Percentiles rank a stretch among this genome's conserved stretches.
These are phyloP conservation scores for Tubosaeta sp. DNA, from an alignment of 768 basidiomycete species.

Conservation along the genomic window DNA sequence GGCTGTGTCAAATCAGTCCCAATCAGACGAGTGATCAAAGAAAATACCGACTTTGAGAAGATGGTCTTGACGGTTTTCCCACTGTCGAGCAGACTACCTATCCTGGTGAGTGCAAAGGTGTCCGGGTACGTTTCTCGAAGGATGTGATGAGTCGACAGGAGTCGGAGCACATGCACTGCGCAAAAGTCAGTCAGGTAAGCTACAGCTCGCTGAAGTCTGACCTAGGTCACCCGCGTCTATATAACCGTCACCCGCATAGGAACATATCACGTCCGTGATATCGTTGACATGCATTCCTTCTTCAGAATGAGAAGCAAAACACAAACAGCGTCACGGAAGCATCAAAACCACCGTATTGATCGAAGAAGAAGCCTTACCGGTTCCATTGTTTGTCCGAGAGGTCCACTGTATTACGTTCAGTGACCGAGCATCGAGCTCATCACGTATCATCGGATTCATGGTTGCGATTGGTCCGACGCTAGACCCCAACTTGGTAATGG, in stretches of 20 bases:
- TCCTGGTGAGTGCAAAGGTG: conserved; percentile 67
- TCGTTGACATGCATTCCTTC: conserved; percentile 21
- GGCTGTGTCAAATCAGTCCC: conserved; percentile 32
- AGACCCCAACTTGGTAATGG: background rate
- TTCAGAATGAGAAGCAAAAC: background rate
- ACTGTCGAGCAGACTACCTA: conserved; percentile 65
- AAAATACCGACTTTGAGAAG: conserved; percentile 39
- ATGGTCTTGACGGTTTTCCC: conserved; percentile 54
- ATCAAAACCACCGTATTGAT: background rate
- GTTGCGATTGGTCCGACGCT: background rate
- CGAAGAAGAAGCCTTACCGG: conserved; percentile 3
- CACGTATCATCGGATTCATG: background rate
- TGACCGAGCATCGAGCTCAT: background rate
- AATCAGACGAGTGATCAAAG: background rate
- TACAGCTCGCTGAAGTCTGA: background rate
- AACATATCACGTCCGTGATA: conserved; percentile 20
- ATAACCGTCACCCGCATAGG: conserved; percentile 15
- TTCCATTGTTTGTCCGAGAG: background rate
- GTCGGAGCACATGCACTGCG: conserved; percentile 66
- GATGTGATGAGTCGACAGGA: conserved; percentile 77
- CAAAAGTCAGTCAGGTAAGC: too few relatives aligned
- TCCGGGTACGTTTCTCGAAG: conserved; percentile 65
- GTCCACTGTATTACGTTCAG: background rate
- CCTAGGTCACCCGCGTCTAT: conserved; percentile 19
- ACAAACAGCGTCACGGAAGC: background rate